Evolutionary conservation across 768 basidiomycete species (phyloP).

Genomic region (Leccinum disarticulatum): DNA sequence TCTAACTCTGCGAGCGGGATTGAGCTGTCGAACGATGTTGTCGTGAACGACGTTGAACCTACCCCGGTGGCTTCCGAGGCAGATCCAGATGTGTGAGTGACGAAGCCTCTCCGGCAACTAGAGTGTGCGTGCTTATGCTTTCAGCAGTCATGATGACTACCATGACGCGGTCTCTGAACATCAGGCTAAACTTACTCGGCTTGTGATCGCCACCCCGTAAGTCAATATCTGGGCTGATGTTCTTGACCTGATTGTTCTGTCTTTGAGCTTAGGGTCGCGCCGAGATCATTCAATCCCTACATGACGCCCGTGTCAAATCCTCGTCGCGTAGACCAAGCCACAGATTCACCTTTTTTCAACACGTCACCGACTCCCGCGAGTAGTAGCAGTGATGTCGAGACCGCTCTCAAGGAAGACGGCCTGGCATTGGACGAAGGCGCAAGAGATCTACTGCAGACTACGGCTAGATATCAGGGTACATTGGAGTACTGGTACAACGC

Average conservation of each 20-base stretch:
- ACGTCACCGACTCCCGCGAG: constrained; percentile 10
- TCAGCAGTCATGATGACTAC: constrained; percentile 1
- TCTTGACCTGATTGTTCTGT: neutral
- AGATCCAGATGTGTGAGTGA: constrained; percentile 13
- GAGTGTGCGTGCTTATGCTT: neutral
- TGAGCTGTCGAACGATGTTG: neutral
- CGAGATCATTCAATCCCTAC: constrained; percentile 23
- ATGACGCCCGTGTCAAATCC: constrained; percentile 29
- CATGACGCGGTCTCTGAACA: neutral
- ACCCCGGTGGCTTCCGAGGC: neutral
- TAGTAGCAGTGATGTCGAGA: neutral
- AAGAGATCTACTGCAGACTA: constrained; percentile 15
- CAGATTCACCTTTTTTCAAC: neutral
- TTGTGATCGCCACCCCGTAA: constrained; percentile 20
- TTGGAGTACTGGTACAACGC: constrained; percentile 11
- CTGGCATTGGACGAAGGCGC: neutral
- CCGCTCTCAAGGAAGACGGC: neutral
- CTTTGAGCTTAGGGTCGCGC: constrained; percentile 9
- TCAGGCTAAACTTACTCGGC: constrained; percentile 1
- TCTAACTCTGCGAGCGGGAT: neutral
- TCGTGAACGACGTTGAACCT: neutral
- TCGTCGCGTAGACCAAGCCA: constrained; percentile 4
- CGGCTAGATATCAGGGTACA: constrained; percentile 17
- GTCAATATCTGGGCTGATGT: neutral
- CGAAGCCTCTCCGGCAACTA: neutral